Conservation (phyloP, 139 green algal genomes). For the Spirogloea muscicola region DNA sequence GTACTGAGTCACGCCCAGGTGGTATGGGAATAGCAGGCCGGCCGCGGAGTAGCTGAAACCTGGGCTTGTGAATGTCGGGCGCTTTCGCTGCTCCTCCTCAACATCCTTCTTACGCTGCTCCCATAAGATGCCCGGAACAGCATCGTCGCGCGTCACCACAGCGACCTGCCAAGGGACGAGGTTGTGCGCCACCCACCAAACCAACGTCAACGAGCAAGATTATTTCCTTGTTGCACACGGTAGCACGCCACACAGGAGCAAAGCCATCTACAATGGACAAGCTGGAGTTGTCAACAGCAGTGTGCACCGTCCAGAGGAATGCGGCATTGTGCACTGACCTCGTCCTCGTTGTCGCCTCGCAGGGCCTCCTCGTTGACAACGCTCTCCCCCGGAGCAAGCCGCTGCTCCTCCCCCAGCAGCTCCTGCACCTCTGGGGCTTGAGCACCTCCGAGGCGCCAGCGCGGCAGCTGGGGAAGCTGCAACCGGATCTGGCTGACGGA, state of each 20-base stretch:
- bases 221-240: too few relatives aligned
- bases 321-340: too few relatives aligned
- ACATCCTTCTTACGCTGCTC: slow-evolving; percentile 14
- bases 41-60: slow-evolving; percentile 40
- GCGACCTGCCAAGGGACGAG: background rate
- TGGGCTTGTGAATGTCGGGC: background rate
- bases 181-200: background rate
- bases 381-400: background rate
- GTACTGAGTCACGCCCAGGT: slow-evolving; percentile 54
- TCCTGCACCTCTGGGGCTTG: too few relatives aligned
- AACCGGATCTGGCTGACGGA: background rate
- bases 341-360: background rate
- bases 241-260: background rate
- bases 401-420: background rate
- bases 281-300: background rate
- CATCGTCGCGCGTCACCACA: slow-evolving; percentile 8
- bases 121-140: slow-evolving; percentile 20
- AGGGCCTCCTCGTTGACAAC: background rate
- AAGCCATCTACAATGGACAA: background rate
- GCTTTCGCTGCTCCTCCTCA: slow-evolving; percentile 1
- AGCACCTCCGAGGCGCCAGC: background rate
- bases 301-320: too few relatives aligned
- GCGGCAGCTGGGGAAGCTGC: background rate
- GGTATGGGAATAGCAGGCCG: slow-evolving; percentile 63
- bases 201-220: too few relatives aligned